Evolutionary conservation across 208 protist species (phyloP), one percentile per base, ranked within the genome.

Genomic region (Endotrypanum monterogeii): DNA sequence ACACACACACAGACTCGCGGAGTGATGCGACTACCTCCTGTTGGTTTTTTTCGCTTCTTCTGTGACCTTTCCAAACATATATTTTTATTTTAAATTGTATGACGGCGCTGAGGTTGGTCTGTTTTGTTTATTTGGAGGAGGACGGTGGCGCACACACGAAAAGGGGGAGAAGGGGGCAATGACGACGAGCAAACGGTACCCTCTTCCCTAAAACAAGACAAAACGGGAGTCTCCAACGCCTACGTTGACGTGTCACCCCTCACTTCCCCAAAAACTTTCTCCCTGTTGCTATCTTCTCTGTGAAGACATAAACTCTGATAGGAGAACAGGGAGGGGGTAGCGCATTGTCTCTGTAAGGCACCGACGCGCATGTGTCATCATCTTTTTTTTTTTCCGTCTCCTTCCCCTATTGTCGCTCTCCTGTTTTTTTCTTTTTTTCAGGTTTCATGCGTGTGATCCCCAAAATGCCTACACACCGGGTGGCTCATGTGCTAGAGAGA

Each of bases 371-470:
- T 48, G 37, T 37, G 58, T 30, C 58, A 65, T 37, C 58, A 2
- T 65, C 37, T 44, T 65, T 65, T 48, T 62, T 62, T 61, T 23
- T 61, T 7, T n/a, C 28, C 35, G 12, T 37, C 56, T 2, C 56
- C 23, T 60, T 61, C 56, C n/a, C 54, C 23, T 61, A 58, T 58
- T 58, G 55, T 23, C 55, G 35, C 55, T 57, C 23, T 57, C 52
- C 28, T 57, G n/a, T 44, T 65, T 41, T 11, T 9, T 65, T 48
- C 7, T 46, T 3, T 46, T 37, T 25, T 28, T 56, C 25, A 1
- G 3, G 14, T 18, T 16, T 48, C 20, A 44, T 46, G 46, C 25
- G 44, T 28, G 62, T 54, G 16, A 3, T 9, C 41, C 51, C 62
- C n/a, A 23, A 54, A 37, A 35, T 25, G 39, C 30, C 35, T 68